These are phyloP conservation scores for sorghum (Sorghum bicolor) DNA, from an alignment of 176 grass and related monocot species.

Conservation along the genomic window DNA sequence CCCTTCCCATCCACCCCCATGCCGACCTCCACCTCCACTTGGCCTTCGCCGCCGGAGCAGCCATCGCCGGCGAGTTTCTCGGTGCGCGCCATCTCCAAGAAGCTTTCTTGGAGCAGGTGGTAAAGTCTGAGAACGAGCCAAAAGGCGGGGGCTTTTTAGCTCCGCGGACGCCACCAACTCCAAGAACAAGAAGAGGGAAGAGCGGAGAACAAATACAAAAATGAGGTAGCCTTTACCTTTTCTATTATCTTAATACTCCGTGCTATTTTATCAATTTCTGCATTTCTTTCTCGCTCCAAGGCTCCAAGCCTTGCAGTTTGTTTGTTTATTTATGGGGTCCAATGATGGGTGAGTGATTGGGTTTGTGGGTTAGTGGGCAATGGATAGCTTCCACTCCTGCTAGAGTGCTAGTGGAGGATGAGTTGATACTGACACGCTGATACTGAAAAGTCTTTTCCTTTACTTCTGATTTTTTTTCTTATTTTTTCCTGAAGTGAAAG, in stretches of 20 bases:
- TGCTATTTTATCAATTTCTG: not conserved
- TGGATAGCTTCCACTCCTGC: conserved; percentile 41
- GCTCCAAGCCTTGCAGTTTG: conserved; percentile 10
- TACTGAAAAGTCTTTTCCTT: not conserved
- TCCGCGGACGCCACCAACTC: conserved; percentile 21
- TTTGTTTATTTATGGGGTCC: conserved; percentile 30
- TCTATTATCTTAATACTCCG: not conserved
- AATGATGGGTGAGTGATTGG: conserved; percentile 41
- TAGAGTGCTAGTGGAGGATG: conserved; percentile 49
- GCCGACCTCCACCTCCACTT: conserved; percentile 35
- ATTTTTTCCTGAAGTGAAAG: not conserved
- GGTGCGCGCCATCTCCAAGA: conserved; percentile 44
- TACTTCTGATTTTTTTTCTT: not conserved
- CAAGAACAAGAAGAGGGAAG: conserved; percentile 19
- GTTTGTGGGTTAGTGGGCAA: conserved; percentile 43
- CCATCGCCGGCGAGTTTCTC: conserved; percentile 46
- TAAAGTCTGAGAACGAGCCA: conserved; percentile 39
- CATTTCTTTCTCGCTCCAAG: not conserved
- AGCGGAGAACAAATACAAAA: conserved; percentile 20
- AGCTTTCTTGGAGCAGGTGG: conserved; percentile 34
- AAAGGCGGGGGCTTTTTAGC: conserved; percentile 42
- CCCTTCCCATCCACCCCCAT: conserved; percentile 34
- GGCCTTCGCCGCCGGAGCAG: conserved; percentile 34
- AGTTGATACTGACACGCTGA: conserved; percentile 31
- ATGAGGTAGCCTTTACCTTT: not conserved